Evolutionary conservation across 106 monocot species (phyloP).

Genomic region (Agapanthus africanus): DNA sequence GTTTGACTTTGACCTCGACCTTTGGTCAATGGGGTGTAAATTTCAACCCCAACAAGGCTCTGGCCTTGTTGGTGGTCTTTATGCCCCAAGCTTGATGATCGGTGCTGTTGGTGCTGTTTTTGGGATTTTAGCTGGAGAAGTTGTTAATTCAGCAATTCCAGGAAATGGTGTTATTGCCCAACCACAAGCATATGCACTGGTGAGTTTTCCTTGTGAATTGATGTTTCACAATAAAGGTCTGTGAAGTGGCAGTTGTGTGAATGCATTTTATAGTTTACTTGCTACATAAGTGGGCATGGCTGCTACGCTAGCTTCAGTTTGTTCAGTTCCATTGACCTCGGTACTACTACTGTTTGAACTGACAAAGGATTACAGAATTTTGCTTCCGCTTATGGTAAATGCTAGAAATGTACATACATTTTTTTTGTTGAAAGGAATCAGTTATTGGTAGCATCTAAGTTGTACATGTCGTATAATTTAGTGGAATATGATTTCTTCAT

Average conservation of each 20-base stretch:
- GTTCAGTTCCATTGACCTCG: conserved; percentile 98
- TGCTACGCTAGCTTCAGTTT: conserved; percentile 94
- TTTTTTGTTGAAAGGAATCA: not conserved
- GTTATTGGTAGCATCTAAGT: too few relatives aligned
- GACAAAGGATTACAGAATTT: conserved; percentile 94
- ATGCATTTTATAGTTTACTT: too few relatives aligned
- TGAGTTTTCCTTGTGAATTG: conserved; percentile 20
- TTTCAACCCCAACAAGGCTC: too few relatives aligned
- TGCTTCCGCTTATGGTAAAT: conserved; percentile 92
- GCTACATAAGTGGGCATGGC: conserved; percentile 87
- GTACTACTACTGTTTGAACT: conserved; percentile 92
- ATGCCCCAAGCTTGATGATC: conserved; percentile 99
- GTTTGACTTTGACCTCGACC: too few relatives aligned
- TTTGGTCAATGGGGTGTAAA: too few relatives aligned
- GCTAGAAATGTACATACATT: not conserved
- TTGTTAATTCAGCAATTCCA: conserved; percentile 90
- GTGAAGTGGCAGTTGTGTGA: too few relatives aligned
- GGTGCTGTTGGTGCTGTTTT: conserved; percentile 99
- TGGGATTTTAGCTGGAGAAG: conserved; percentile 88
- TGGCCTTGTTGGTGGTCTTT: conserved; percentile 96
- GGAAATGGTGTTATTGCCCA: conserved; percentile 95
- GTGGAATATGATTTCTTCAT: too few relatives aligned
- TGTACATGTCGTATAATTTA: too few relatives aligned
- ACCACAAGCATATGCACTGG: conserved; percentile 97
- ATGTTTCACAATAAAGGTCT: not conserved